Percentiles rank a stretch among this genome's conserved stretches.
Evolutionary conservation across 345 rosid species (phyloP).

Genomic region (Aquilaria malaccensis): DNA sequence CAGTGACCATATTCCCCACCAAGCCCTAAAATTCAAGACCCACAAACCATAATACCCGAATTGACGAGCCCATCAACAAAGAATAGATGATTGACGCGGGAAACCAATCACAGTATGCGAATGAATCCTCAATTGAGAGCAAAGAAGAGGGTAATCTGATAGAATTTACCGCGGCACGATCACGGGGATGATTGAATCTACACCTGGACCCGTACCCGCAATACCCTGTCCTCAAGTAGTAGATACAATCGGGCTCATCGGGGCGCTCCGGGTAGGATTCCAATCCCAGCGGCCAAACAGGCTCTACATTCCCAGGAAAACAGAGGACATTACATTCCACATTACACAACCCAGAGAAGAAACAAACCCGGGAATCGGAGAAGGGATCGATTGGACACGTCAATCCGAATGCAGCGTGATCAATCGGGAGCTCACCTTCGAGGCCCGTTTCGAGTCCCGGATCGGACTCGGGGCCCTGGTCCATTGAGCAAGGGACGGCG

Average conservation of each 20-base stretch:
- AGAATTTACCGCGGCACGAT: conserved; percentile 57
- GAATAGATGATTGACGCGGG: conserved; percentile 22
- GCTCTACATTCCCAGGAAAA: conserved; percentile 38
- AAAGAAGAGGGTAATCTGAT: conserved; percentile 1
- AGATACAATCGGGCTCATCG: conserved; percentile 66
- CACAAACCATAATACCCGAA: not conserved
- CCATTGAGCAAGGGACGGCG: conserved; percentile 33
- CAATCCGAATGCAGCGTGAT: conserved; percentile 21
- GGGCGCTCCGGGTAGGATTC: conserved; percentile 77
- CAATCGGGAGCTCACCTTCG: conserved; percentile 38
- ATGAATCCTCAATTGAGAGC: conserved; percentile 5
- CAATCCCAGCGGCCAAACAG: conserved; percentile 61
- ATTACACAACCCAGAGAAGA: conserved; percentile 2
- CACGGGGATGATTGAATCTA: conserved; percentile 94
- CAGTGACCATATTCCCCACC: conserved; percentile 5
- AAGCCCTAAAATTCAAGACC: conserved; percentile 5
- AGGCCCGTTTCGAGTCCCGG: conserved; percentile 58
- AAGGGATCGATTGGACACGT: not conserved
- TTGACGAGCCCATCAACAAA: conserved; percentile 17
- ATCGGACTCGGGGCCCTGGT: conserved; percentile 65
- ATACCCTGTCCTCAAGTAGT: conserved; percentile 69
- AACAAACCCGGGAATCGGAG: not conserved
- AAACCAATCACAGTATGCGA: conserved; percentile 14
- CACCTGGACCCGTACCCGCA: conserved; percentile 85
- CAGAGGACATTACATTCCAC: conserved; percentile 14